phyloP scores from a whole-genome alignment of 2,329 filamentous ascomycete genomes.

The Scorias spongiosa region DNA sequence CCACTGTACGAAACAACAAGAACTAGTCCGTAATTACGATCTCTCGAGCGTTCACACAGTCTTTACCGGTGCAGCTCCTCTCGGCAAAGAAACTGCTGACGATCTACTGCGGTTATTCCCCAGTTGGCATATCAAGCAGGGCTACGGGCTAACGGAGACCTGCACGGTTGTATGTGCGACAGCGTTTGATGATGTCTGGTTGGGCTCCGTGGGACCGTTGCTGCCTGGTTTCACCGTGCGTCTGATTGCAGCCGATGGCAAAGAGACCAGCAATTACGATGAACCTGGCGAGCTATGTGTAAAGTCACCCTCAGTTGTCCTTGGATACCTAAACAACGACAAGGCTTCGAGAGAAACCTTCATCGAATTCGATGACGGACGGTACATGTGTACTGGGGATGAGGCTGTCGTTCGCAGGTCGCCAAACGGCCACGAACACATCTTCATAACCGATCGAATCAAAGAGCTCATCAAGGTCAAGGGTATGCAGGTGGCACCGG shows the following conservation, averaged over 20 bases:
- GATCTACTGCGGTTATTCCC: slow-evolving; percentile 49
- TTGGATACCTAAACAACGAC: slow-evolving; percentile 79
- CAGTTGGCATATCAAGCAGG: slow-evolving; percentile 41
- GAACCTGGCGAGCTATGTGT: slow-evolving; percentile 69
- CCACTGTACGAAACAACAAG: slow-evolving; percentile 50
- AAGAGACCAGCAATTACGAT: slow-evolving; percentile 55
- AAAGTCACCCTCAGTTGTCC: slow-evolving; percentile 57
- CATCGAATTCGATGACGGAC: slow-evolving; percentile 41
- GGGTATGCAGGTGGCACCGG: slow-evolving; percentile 71
- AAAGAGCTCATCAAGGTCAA: slow-evolving; percentile 43
- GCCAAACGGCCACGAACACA: slow-evolving; percentile 56
- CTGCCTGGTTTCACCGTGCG: slow-evolving; percentile 50
- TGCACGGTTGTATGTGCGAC: slow-evolving; percentile 52
- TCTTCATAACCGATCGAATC: slow-evolving; percentile 72
- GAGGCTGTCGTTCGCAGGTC: slow-evolving; percentile 56
- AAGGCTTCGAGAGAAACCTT: slow-evolving; percentile 64
- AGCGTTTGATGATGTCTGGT: slow-evolving; percentile 46
- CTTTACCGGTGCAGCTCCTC: slow-evolving; percentile 64
- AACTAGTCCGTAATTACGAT: slow-evolving; percentile 50
- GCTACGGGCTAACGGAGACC: slow-evolving; percentile 69
- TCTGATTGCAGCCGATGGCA: slow-evolving; percentile 51
- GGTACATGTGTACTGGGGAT: slow-evolving; percentile 66
- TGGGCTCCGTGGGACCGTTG: slow-evolving; percentile 58
- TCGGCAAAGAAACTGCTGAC: slow-evolving; percentile 56
- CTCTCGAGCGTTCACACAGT: slow-evolving; percentile 49